A percentile compares a stretch with the other conserved stretches of the same genome.
phyloP scores from a whole-genome alignment of 176 grass and related monocot genomes.

The Triticum aestivum region DNA sequence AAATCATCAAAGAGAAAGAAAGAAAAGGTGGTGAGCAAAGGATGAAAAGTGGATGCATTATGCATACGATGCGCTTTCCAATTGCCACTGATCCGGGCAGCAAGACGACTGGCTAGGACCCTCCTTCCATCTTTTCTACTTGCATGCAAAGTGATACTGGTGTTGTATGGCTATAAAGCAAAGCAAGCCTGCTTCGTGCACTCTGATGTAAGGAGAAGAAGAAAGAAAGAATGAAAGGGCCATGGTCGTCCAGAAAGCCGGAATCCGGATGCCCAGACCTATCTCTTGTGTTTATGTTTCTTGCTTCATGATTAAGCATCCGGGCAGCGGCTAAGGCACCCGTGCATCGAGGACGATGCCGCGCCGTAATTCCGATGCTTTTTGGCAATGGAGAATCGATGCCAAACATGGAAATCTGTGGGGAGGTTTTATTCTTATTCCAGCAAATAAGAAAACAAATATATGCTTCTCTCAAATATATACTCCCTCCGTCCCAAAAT shows the following conservation, averaged over 20 bases:
- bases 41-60: constrained; percentile 18
- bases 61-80: constrained; percentile 25
- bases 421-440: constrained; percentile 39
- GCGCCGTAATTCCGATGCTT: constrained; percentile 30
- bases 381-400: constrained; percentile 31
- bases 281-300: neutral
- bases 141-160: constrained; percentile 39
- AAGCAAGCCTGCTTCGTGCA: constrained; percentile 25
- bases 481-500: too few relatives aligned
- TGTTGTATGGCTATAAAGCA: constrained; percentile 25
- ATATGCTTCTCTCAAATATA: neutral
- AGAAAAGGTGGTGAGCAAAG: neutral
- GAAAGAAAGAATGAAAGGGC: neutral
- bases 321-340: constrained; percentile 33
- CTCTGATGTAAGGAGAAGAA: neutral
- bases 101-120: constrained; percentile 29
- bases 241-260: constrained; percentile 16
- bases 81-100: constrained; percentile 22
- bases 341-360: neutral
- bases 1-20: neutral
- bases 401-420: constrained; percentile 9
- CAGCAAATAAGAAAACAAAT: neutral
- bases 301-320: constrained; percentile 83
- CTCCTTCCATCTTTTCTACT: constrained; percentile 26
- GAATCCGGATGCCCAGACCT: neutral